phyloP scores from a whole-genome alignment of 495 filamentous ascomycete genomes.

The Tuber melanosporum region DNA sequence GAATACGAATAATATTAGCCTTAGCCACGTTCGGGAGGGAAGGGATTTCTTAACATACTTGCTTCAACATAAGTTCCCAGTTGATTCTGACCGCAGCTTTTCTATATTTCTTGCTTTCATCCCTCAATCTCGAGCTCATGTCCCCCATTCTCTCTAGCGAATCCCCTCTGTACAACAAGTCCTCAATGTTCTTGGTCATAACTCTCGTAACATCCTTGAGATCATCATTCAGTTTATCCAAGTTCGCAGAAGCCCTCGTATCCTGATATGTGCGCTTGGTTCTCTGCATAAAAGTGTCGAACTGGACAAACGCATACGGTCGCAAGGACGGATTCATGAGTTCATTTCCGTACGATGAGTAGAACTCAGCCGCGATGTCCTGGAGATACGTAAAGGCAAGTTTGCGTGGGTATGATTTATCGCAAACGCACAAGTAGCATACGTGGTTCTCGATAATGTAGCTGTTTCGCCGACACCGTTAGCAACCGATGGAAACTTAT shows the following conservation, averaged over 20 bases:
- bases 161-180: slow-evolving; percentile 89
- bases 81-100: slow-evolving; percentile 93
- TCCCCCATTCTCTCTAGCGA: slow-evolving; percentile 96
- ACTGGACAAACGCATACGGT: slow-evolving; percentile 94
- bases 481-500: slow-evolving; percentile 2
- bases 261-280: slow-evolving; percentile 95
- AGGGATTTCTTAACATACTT: slow-evolving; percentile 49
- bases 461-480: slow-evolving; percentile 46
- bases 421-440: slow-evolving; percentile 88
- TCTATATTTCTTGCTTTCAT: slow-evolving; percentile 91
- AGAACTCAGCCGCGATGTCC: slow-evolving; percentile 86
- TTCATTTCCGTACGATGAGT: slow-evolving; percentile 70
- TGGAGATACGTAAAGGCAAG: slow-evolving; percentile 97
- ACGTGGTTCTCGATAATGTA: slow-evolving; percentile 77
- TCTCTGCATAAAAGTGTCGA: slow-evolving; percentile 91
- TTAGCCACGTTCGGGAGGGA: background rate
- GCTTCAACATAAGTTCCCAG: slow-evolving; percentile 93
- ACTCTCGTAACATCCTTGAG: slow-evolving; percentile 95
- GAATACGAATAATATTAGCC: slow-evolving; percentile 11
- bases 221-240: slow-evolving; percentile 89
- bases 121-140: slow-evolving; percentile 72
- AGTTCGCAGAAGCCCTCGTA: slow-evolving; percentile 74
- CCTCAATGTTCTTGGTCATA: slow-evolving; percentile 99
- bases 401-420: slow-evolving; percentile 91
- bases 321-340: slow-evolving; percentile 67